Conservation (phyloP, 1,284 basidiomycete genomes). For the Austroboletus niveus region DNA sequence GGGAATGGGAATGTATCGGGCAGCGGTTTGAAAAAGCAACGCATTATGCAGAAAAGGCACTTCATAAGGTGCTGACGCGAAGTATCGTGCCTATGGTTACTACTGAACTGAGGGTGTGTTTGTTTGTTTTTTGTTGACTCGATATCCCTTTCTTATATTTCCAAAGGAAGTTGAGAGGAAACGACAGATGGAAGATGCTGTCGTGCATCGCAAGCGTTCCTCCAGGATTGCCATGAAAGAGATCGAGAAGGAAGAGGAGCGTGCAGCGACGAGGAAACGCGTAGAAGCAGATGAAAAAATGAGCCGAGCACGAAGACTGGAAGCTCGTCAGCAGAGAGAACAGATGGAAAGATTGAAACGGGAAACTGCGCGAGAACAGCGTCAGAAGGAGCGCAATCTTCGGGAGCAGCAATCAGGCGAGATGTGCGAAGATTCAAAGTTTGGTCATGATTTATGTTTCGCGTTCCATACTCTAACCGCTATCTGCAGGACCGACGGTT, state of each 20-base stretch:
- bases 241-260: constrained; percentile 67
- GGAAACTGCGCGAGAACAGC: constrained; percentile 54
- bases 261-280: constrained; percentile 48
- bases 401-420: constrained; percentile 26
- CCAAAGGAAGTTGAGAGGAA: constrained; percentile 62
- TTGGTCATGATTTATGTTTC: constrained; percentile 1
- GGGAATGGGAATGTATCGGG: constrained; percentile 77
- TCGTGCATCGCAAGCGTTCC: constrained; percentile 79
- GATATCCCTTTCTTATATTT: constrained; percentile 6
- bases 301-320: constrained; percentile 58
- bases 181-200: constrained; percentile 61
- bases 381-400: constrained; percentile 49
- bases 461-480: constrained; percentile 15
- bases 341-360: constrained; percentile 58
- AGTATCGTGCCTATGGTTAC: constrained; percentile 66
- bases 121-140: constrained; percentile 4
- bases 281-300: constrained; percentile 65
- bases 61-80: constrained; percentile 67
- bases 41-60: constrained; percentile 76
- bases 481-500: constrained; percentile 12
- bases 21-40: constrained; percentile 71
- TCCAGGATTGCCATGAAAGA: constrained; percentile 79
- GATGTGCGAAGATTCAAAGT: constrained; percentile 12
- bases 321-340: constrained; percentile 63
- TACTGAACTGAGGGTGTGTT: constrained; percentile 48